A percentile compares a stretch with the other conserved stretches of the same genome.
These are phyloP conservation scores for Gossypium longicalyx DNA, from an alignment of 345 rosid species.

Conservation along the genomic window DNA sequence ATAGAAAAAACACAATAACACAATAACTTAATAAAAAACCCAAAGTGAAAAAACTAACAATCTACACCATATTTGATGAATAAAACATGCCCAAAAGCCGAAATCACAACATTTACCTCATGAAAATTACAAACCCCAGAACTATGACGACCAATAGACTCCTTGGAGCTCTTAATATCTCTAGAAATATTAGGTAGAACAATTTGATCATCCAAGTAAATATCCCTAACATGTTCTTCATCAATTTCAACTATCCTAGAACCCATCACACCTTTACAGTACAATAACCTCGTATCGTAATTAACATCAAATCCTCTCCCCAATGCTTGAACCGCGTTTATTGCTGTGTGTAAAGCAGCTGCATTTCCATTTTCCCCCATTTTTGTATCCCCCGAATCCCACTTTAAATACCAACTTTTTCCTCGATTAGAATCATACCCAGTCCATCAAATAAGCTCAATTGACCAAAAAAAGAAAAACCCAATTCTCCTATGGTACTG, in stretches of 20 bases:
- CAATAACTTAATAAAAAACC: background rate
- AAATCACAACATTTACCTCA: conserved; percentile 37
- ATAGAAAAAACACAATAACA: background rate
- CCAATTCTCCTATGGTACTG: background rate
- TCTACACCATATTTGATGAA: background rate
- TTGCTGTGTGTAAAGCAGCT: conserved; percentile 52
- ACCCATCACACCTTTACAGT: conserved; percentile 62
- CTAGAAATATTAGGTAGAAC: conserved; percentile 49
- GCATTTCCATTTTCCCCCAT: conserved; percentile 38
- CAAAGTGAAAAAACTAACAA: background rate
- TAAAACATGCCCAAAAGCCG: background rate
- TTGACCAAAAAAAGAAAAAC: background rate
- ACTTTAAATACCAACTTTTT: background rate
- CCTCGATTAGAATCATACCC: conserved; percentile 15
- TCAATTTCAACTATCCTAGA: conserved; percentile 55
- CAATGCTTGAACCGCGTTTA: conserved; percentile 55
- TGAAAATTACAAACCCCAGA: conserved; percentile 45
- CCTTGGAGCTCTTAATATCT: conserved; percentile 40
- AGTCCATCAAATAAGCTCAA: background rate
- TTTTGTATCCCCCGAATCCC: conserved; percentile 18
- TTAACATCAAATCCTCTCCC: conserved; percentile 78
- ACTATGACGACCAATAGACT: conserved; percentile 35
- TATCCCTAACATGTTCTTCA: conserved; percentile 38
- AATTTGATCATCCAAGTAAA: conserved; percentile 34
- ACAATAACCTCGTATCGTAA: conserved; percentile 63